Conservation (phyloP, 306 rosid species). For the Casuarina cunninghamiana region DNA sequence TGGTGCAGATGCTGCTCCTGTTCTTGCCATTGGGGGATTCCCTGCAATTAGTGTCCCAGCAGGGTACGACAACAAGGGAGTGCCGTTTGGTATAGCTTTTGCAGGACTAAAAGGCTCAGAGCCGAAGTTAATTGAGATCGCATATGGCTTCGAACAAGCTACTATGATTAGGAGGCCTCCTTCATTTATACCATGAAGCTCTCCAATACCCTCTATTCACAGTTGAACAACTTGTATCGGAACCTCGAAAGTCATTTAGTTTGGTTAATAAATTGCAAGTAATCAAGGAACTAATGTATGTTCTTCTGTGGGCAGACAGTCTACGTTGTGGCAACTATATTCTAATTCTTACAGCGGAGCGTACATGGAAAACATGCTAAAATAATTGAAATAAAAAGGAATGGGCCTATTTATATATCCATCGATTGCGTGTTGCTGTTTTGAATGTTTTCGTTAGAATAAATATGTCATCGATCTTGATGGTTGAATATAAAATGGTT, state of each 20-base stretch:
- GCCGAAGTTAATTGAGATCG: constrained; percentile 35
- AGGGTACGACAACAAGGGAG: constrained; percentile 20
- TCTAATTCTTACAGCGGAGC: no score
- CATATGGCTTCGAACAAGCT: constrained; percentile 40
- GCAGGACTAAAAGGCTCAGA: constrained; percentile 37
- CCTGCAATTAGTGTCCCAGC: constrained; percentile 36
- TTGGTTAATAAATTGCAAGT: background rate
- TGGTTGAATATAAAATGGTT: no score
- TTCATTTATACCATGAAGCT: background rate
- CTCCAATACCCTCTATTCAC: background rate
- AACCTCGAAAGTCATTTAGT: background rate
- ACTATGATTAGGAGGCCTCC: constrained; percentile 38
- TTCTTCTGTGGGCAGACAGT: background rate
- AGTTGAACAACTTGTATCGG: background rate
- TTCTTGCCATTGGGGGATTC: constrained; percentile 35
- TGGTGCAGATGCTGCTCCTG: background rate
- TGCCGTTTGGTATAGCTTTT: constrained; percentile 39
- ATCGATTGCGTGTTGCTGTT: no score
- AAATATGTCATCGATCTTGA: no score
- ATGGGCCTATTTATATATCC: no score
- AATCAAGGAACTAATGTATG: background rate
- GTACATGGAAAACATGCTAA: no score
- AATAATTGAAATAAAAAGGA: no score
- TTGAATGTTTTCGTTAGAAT: no score
- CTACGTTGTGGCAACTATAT: no score